Base-by-base conservation (phyloP, 768 basidiomycete species). In the Boletus sensibilis region DNA sequence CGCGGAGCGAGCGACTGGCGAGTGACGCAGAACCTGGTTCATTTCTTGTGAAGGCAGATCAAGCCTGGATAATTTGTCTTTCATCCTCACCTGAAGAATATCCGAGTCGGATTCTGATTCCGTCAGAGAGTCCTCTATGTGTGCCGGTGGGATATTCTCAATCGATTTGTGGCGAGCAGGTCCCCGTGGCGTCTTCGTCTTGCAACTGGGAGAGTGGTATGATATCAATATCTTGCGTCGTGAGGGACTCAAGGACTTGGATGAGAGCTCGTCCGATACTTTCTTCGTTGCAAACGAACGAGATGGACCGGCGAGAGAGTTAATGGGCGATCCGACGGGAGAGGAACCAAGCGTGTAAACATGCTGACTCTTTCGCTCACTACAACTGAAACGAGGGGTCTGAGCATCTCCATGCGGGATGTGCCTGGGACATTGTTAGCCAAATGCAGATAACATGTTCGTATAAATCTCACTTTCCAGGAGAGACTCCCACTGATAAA, bases 81-180 rank as follows among this genome's bases (percentile, higher is more conserved):
- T 49, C 56, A 40, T 43, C 41, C 35, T 64, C 50, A 56, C 39
- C 39, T 43, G 58, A 52, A 55, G n/a, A 20, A 58, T 34, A 38
- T 60, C 53, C 18, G 33, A 38, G n/a, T 69, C 71, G 5, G 71
- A 71, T 45, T 71, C 69, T 8, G 69, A 41, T 55, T 71, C 71
- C n/a, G 73, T 72, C 20, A 57, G 25, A 23, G 71, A 72, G 25
- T 70, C 71, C 0, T 72, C 69, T 29, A 60, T 51, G 23, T 53
- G 42, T 2, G 7, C 50, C 13, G 55, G 54, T 1, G 51, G 34
- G 9, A 52, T 27, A 21, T 58, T 59, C 50, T 51, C 50, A 16
- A 57, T 46, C 16, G 59, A 58, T 43, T 50, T 40, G 2, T 48
- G 48, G 25, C 37, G 44, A 21, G 54, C 9, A 33, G 35, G 27